These are phyloP conservation scores for Schizophyllum amplum DNA, from an alignment of 1,284 basidiomycete genomes.

Conservation along the genomic window DNA sequence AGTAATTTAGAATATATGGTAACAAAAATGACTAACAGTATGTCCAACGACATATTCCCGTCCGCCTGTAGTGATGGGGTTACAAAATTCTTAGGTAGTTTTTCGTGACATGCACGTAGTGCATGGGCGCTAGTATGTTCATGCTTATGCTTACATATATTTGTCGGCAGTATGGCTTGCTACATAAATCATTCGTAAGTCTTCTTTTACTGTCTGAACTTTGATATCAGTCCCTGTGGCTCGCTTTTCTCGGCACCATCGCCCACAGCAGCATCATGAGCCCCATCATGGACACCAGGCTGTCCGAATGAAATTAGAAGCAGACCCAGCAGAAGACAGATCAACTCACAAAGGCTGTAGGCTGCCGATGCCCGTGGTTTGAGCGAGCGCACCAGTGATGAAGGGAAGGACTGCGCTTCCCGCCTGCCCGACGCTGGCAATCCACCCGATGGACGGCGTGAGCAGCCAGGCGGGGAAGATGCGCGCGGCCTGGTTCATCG, in stretches of 20 bases:
- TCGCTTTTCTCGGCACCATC: constrained; percentile 14
- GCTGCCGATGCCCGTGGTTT: constrained; percentile 45
- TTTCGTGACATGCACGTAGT: too few species aligned
- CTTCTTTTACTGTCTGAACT: too few species aligned
- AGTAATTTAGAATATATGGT: too few species aligned
- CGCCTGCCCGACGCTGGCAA: constrained; percentile 55
- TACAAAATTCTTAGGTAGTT: too few species aligned
- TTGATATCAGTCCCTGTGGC: neutral
- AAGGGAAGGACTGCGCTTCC: constrained; percentile 64
- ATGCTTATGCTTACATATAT: too few species aligned
- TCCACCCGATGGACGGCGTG: constrained; percentile 58
- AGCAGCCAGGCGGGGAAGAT: constrained; percentile 57
- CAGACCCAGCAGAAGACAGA: neutral
- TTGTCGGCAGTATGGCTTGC: too few species aligned
- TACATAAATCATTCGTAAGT: too few species aligned
- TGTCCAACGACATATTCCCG: too few species aligned
- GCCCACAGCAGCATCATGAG: constrained; percentile 28
- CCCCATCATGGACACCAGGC: constrained; percentile 31
- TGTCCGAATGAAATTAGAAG: constrained; percentile 6
- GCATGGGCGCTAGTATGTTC: neutral
- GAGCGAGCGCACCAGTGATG: constrained; percentile 47
- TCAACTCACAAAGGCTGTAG: constrained; percentile 49
- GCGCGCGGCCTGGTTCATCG: constrained; percentile 47
- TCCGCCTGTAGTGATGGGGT: too few species aligned
- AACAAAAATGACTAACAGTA: too few species aligned